Percentiles rank a stretch among this genome's conserved stretches.
These are phyloP conservation scores for Plasmodium vinckei DNA, from an alignment of 169 alveolate genomes.

Conservation along the genomic window DNA sequence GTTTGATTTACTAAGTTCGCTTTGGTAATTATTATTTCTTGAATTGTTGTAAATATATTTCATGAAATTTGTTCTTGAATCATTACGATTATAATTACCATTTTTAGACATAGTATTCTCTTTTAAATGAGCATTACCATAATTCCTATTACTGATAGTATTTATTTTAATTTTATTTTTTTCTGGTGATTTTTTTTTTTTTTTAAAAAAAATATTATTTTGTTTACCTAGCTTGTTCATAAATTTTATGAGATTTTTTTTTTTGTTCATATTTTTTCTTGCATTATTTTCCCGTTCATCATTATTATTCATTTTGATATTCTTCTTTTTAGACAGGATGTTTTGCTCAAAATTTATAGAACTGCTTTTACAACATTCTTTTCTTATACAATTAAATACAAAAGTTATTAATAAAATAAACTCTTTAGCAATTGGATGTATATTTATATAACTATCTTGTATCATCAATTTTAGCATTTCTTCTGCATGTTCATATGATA, in stretches of 20 bases:
- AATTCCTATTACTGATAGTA: not conserved
- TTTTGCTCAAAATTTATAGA: not conserved
- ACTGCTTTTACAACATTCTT: not conserved
- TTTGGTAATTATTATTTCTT: not conserved
- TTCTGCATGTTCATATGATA: slow-evolving; percentile 12
- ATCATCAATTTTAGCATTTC: slow-evolving; percentile 19
- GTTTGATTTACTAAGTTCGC: not conserved
- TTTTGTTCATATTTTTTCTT: not conserved
- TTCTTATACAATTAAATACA: slow-evolving; percentile 33
- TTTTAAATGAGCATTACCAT: slow-evolving; percentile 1
- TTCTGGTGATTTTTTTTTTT: too few species aligned
- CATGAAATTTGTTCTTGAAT: not conserved
- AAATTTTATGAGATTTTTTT: not conserved
- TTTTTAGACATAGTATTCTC: not conserved
- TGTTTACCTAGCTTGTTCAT: slow-evolving; percentile 4
- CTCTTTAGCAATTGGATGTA: slow-evolving; percentile 47
- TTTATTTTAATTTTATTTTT: too few species aligned
- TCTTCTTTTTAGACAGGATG: not conserved
- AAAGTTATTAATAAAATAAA: slow-evolving; percentile 29
- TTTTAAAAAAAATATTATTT: not conserved
- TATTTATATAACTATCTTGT: slow-evolving; percentile 6
- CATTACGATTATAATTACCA: not conserved
- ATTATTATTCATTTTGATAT: not conserved
- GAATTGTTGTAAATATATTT: not conserved
- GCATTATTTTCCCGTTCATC: not conserved